Base-by-base conservation (phyloP, 768 basidiomycete genomes). In the Mycena venus region DNA sequence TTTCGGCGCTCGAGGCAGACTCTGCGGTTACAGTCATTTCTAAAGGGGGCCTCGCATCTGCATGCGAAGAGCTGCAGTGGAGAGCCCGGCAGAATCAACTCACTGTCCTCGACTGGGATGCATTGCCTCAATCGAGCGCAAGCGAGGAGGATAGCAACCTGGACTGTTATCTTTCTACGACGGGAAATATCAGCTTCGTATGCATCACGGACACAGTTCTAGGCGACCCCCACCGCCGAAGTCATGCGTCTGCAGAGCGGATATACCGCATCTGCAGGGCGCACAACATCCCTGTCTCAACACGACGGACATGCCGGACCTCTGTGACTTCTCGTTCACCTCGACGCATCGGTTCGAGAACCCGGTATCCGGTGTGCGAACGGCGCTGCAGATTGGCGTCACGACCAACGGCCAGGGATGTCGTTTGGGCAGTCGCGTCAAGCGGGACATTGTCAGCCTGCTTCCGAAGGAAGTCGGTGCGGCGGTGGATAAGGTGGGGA, bases 341-440 rank as follows among this genome's bases (percentile, higher is more conserved):
- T 90, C 97, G 1, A 91, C 94, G 0, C 95, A 99, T 76, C 93
- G 97, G 4, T 96, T 98, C 78, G 81, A 87, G 10, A 90, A 91
- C 79, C 77, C 87, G 4, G 77, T 80, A 14, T 85, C 84, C 1
- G 87, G 87, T 6, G 80, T 81, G 40, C 84, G 86, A 19, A 89
- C 90, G 1, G 80, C 91, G 3, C 83, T 95, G 0, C 94, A 95
- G 79, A 84, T 99, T 25, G 95, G 93, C 0, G 89, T 99, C 3
- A 95, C 96, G 4, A 97, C 97, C 0, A 99, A 98, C 77, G 96
- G 96, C 0, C 91, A 94, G 74, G 98, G 97, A 2, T 99, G 98
- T 78, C 86, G 98, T 8, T 87, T 99, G 5, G 93, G 93, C 0
- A 89, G 92, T 1, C 88, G 98, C 14, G 84, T 99, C 44, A 90